These are phyloP conservation scores for Hypholoma sublateritium DNA, from an alignment of 768 basidiomycete species.

Conservation along the genomic window DNA sequence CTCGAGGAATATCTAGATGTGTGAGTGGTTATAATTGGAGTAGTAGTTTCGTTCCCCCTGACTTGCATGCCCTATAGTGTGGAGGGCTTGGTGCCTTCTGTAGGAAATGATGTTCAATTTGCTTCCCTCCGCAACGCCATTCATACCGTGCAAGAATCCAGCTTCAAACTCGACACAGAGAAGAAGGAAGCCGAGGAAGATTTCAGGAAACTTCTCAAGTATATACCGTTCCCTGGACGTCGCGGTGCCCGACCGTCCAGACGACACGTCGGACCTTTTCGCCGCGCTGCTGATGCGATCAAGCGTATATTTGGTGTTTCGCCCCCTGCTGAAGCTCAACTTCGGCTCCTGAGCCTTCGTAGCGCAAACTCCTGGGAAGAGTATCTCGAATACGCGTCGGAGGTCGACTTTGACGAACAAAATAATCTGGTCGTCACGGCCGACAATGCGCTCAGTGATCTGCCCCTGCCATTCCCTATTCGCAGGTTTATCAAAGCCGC, in stretches of 20 bases:
- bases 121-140: constrained; percentile 47
- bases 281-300: constrained; percentile 32
- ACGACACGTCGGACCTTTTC: constrained; percentile 17
- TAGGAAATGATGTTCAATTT: constrained; percentile 33
- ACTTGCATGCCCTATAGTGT: constrained; percentile 36
- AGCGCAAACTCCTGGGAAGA: constrained; percentile 32
- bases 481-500: constrained; percentile 54
- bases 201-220: constrained; percentile 46
- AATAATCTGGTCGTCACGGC: background rate
- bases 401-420: constrained; percentile 1
- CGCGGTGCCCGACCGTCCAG: constrained; percentile 23
- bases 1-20: constrained; percentile 59
- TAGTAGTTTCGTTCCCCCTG: background rate
- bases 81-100: constrained; percentile 39
- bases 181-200: constrained; percentile 53
- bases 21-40: constrained; percentile 34
- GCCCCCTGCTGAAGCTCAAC: constrained; percentile 25
- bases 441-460: background rate
- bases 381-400: constrained; percentile 24
- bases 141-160: constrained; percentile 45
- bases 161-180: constrained; percentile 56
- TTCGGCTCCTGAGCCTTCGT: constrained; percentile 19
- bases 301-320: constrained; percentile 39
- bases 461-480: constrained; percentile 28
- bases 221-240: constrained; percentile 28